Percentiles rank a stretch among this genome's conserved stretches.
These are phyloP conservation scores for Plenodomus tracheiphilus DNA, from an alignment of 2,329 filamentous ascomycete genomes.

Conservation along the genomic window DNA sequence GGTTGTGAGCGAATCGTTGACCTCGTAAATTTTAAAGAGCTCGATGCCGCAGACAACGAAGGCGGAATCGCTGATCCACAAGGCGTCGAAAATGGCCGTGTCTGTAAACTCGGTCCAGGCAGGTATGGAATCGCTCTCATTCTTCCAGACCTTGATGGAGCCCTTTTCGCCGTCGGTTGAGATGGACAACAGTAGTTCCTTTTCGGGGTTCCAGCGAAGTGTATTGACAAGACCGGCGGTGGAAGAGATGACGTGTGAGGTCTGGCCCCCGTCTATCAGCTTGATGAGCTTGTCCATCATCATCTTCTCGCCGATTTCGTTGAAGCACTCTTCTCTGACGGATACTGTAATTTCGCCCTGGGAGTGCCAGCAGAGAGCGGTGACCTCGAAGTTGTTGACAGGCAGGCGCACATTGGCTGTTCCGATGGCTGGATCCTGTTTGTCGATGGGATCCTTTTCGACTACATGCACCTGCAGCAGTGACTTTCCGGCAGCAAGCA, in stretches of 20 bases:
- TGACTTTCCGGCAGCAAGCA: constrained; percentile 42
- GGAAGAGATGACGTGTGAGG: constrained; percentile 40
- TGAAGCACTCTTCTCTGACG: constrained; percentile 38
- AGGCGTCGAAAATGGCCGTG: constrained; percentile 47
- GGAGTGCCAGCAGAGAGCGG: constrained; percentile 43
- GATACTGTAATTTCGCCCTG: constrained; percentile 40
- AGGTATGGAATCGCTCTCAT: constrained; percentile 41
- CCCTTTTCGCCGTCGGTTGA: constrained; percentile 46
- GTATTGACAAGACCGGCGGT: constrained; percentile 44
- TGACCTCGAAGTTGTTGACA: constrained; percentile 38
- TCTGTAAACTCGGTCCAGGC: constrained; percentile 48
- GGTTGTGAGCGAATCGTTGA: constrained; percentile 30
- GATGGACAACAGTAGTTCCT: constrained; percentile 41
- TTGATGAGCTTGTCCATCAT: constrained; percentile 44
- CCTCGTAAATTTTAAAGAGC: constrained; percentile 44
- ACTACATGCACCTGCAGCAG: constrained; percentile 40
- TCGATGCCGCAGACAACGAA: constrained; percentile 51
- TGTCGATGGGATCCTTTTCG: constrained; percentile 14
- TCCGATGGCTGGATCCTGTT: constrained; percentile 9
- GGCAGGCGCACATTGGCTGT: constrained; percentile 33
- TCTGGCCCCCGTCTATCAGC: constrained; percentile 33
- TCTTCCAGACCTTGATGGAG: constrained; percentile 46
- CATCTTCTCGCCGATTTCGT: constrained; percentile 44
- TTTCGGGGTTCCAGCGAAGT: constrained; percentile 41
- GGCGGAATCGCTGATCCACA: constrained; percentile 48